A percentile compares a stretch with the other conserved stretches of the same genome.
phyloP scores from a whole-genome alignment of 352 stramenopile species.

The Globisporangium irregulare region DNA sequence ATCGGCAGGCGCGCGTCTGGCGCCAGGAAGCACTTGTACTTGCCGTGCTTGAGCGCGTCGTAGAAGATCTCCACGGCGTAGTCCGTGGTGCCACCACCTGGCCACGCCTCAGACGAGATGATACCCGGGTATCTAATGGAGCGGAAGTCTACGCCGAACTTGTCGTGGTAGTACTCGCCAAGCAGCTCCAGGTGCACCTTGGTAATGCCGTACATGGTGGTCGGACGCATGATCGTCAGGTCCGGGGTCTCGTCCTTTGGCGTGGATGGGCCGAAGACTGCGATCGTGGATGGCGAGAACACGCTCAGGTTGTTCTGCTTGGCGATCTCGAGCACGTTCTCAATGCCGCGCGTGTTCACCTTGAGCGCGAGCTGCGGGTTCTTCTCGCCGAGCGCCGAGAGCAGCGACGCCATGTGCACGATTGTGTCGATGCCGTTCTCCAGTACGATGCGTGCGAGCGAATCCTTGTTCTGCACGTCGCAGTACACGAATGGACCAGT shows the following conservation, averaged over 20 bases:
- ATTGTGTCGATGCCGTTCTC: constrained; percentile 89
- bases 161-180: constrained; percentile 91
- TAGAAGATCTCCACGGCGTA: constrained; percentile 95
- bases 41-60: constrained; percentile 82
- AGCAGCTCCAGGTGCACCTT: constrained; percentile 90
- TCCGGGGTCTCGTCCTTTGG: constrained; percentile 85
- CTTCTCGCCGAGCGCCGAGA: constrained; percentile 89
- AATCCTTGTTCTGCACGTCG: constrained; percentile 73
- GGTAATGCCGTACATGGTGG: constrained; percentile 92
- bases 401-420: constrained; percentile 89
- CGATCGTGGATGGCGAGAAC: constrained; percentile 90
- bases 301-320: constrained; percentile 85
- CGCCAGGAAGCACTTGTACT: constrained; percentile 88
- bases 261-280: constrained; percentile 87
- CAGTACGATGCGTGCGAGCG: constrained; percentile 76
- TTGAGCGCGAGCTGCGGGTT: constrained; percentile 86
- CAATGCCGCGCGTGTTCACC: constrained; percentile 87
- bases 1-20: constrained; percentile 85
- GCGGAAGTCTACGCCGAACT: constrained; percentile 90
- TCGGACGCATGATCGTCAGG: constrained; percentile 89
- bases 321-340: constrained; percentile 91
- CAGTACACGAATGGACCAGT: constrained; percentile 72
- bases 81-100: constrained; percentile 84
- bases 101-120: constrained; percentile 85
- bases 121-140: constrained; percentile 90